Conservation (phyloP, 257 asterid species). For the Nicotiana tabacum region DNA sequence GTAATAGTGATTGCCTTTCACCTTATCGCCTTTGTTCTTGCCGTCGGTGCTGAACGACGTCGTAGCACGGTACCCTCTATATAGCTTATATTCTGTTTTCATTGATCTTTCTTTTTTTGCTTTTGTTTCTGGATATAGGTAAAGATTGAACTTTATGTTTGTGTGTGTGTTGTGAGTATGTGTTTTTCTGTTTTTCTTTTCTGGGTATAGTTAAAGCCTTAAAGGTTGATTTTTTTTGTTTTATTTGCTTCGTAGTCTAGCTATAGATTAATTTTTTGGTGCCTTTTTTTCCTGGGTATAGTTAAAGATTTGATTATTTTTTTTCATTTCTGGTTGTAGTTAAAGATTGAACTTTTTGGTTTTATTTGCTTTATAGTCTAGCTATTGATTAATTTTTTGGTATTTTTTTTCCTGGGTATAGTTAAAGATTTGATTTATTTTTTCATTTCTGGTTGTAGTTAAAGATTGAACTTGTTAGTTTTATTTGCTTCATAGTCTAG, state of each 20-base stretch:
- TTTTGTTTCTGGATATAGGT: background rate
- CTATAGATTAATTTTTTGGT: background rate
- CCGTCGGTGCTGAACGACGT: constrained; percentile 96
- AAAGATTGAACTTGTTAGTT: background rate
- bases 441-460: background rate
- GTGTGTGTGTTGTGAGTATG: background rate
- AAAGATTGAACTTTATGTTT: background rate
- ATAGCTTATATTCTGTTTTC: background rate
- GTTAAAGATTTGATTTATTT: background rate
- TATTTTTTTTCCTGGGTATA: background rate
- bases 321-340: background rate
- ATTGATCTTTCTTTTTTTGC: background rate
- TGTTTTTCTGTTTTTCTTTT: background rate
- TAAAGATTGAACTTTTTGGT: background rate
- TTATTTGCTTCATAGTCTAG: too few relatives aligned
- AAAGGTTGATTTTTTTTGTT: background rate
- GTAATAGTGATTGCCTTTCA: constrained; percentile 58
- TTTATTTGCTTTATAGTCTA: too few relatives aligned
- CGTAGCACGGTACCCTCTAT: constrained; percentile 72
- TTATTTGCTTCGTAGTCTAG: background rate
- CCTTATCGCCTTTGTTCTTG: constrained; percentile 82
- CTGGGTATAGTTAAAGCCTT: background rate
- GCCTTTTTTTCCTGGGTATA: background rate
- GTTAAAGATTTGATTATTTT: background rate
- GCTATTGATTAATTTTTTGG: background rate